Evolutionary conservation across 2,329 filamentous ascomycete species (phyloP), one percentile per base, ranked within the genome.

Genomic region (Fusarium musae): DNA sequence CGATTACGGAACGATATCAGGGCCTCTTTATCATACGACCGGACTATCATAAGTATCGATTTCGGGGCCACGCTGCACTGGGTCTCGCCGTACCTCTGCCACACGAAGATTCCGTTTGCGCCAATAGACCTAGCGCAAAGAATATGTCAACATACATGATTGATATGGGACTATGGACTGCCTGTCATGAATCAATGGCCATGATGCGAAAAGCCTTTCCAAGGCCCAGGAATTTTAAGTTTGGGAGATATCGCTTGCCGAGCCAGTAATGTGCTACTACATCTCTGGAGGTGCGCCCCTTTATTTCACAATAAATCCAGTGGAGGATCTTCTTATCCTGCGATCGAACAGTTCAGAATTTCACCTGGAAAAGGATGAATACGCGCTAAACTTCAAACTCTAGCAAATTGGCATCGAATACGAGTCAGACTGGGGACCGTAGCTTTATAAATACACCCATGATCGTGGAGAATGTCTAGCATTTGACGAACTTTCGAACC

Each of bases 121-220:
- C 6, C 50, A 19, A 53, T 7, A 26, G 8, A 21, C n/a, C 34
- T 28, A 34, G 47, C 13, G 44, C 49, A 4, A 71, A 26, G 13
- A 62, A 52, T 9, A 0, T 19, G 0, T 71, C 66, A 28, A 57
- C 58, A 9, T 69, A 66, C 10, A 15, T 60, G 19, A 37, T 62
- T 11, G 57, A 71, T 23, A 43, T 32, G 1, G 60, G 65, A 7
- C 19, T 71, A 17, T 71, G 57, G 69, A 52, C 42, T 6, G 65
- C 60, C 7, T 71, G 57, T 4, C 61, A 36, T 21, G 52, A 69
- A 30, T 69, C 66, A 19, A 44, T 12, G 42, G 0, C 40, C 13
- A n/a, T 66, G 3, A 66, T 71, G 49, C 30, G 10, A 17, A 44
- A 44, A 26, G 16, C 6, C 10, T 44, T 44, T 44, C 6, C 30